phyloP scores from a whole-genome alignment of 352 stramenopile genomes.

The Pythium oligandrum region DNA sequence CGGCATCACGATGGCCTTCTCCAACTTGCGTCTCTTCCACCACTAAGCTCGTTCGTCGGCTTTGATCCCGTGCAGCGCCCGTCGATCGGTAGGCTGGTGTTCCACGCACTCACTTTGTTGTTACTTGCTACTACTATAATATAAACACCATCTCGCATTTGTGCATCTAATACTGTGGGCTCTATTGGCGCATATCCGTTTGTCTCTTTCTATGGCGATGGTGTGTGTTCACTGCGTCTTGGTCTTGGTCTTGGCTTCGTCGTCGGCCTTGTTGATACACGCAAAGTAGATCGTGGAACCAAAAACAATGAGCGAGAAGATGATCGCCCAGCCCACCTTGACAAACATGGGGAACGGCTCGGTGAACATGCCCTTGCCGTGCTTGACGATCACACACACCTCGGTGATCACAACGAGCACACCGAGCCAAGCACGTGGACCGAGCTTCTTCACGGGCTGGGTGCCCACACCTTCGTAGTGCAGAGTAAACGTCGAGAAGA shows the following conservation, averaged over 20 bases:
- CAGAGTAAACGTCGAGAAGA: constrained; percentile 86
- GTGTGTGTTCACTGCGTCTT: constrained; percentile 5
- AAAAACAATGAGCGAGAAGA: constrained; percentile 67
- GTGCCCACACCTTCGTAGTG: constrained; percentile 42
- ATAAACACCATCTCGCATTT: too few species aligned
- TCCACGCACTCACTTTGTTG: too few species aligned
- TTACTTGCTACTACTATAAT: too few species aligned
- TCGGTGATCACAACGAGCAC: constrained; percentile 75
- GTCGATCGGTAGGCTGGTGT: too few species aligned
- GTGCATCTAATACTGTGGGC: too few species aligned
- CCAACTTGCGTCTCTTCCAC: constrained; percentile 98
- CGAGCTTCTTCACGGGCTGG: constrained; percentile 74
- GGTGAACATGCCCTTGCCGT: constrained; percentile 86
- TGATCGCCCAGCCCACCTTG: constrained; percentile 76
- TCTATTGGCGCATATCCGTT: too few species aligned
- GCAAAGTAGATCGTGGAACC: constrained; percentile 84
- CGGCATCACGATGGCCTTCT: constrained; percentile 99
- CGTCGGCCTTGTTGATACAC: constrained; percentile 48
- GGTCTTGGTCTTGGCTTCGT: constrained; percentile 2
- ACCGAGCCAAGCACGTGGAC: constrained; percentile 76
- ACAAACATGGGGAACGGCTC: constrained; percentile 75
- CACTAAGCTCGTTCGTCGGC: constrained; percentile 82
- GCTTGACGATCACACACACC: constrained; percentile 79
- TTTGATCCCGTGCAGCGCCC: too few species aligned
- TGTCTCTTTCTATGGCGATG: background rate